Percentiles rank a stretch among this genome's conserved stretches.
Conservation (phyloP, 345 rosid species). For the Moringa oleifera region DNA sequence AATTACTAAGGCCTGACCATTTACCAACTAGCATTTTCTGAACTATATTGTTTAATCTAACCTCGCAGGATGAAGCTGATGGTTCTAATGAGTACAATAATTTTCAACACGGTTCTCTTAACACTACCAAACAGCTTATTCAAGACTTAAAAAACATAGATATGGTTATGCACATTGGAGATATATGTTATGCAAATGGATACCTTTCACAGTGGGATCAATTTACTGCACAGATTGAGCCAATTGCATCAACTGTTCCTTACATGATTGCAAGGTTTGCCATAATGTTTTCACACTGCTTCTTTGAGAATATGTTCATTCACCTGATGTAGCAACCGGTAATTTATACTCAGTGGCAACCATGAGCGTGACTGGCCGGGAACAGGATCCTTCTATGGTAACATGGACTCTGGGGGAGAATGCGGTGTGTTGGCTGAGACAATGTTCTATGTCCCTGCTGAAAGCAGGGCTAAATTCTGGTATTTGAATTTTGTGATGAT, state of each 20-base stretch:
- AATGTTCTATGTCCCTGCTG: slow-evolving; percentile 61
- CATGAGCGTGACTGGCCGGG: slow-evolving; percentile 75
- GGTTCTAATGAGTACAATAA: slow-evolving; percentile 54
- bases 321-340: not conserved
- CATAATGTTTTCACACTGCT: not conserved
- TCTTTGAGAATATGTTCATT: not conserved
- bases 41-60: slow-evolving; percentile 5
- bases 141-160: slow-evolving; percentile 47
- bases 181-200: slow-evolving; percentile 62
- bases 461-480: slow-evolving; percentile 67
- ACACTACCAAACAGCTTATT: slow-evolving; percentile 58
- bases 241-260: slow-evolving; percentile 62
- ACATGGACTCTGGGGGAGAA: slow-evolving; percentile 71
- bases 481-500: slow-evolving; percentile 10
- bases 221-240: slow-evolving; percentile 62
- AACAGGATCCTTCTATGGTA: slow-evolving; percentile 56
- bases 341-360: slow-evolving; percentile 42
- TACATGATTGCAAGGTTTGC: slow-evolving; percentile 68
- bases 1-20: not conserved
- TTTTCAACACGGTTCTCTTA: slow-evolving; percentile 49
- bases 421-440: slow-evolving; percentile 71
- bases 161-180: slow-evolving; percentile 67
- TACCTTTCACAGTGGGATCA: slow-evolving; percentile 79
- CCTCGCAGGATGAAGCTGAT: slow-evolving; percentile 54
- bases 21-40: slow-evolving; percentile 1